Percentiles rank a stretch among this genome's conserved stretches.
Conservation (phyloP, 768 basidiomycete genomes). For the Terana coerulea region DNA sequence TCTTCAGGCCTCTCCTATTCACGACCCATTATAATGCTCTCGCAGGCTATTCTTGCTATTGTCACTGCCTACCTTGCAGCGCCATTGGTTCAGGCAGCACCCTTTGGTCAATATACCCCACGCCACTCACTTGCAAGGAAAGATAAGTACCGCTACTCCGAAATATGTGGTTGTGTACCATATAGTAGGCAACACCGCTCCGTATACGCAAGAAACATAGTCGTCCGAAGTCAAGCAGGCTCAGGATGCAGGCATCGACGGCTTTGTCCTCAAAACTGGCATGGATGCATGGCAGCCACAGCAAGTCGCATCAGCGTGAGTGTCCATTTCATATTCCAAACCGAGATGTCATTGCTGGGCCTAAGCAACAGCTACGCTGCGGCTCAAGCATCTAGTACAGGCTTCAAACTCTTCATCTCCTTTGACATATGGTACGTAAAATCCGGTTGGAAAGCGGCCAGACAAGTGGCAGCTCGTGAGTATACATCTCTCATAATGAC, state of each 20-base stretch:
- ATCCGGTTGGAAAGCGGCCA: slow-evolving; percentile 45
- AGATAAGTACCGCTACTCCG: neutral
- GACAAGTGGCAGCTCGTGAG: slow-evolving; percentile 49
- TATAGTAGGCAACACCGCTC: slow-evolving; percentile 70
- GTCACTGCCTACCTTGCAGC: slow-evolving; percentile 7
- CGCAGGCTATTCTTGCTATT: slow-evolving; percentile 10
- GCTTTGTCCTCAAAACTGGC: slow-evolving; percentile 60
- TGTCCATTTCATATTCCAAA: neutral
- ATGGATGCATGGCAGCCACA: slow-evolving; percentile 47
- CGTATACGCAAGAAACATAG: slow-evolving; percentile 57
- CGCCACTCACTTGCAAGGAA: slow-evolving; percentile 1
- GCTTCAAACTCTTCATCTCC: slow-evolving; percentile 66
- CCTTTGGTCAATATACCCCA: slow-evolving; percentile 3
- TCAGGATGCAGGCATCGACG: slow-evolving; percentile 48
- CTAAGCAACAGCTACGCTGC: slow-evolving; percentile 24
- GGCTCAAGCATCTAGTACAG: slow-evolving; percentile 31
- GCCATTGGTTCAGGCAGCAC: slow-evolving; percentile 7
- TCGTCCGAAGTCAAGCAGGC: slow-evolving; percentile 48
- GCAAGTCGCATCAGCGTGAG: slow-evolving; percentile 42
- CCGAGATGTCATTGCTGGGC: slow-evolving; percentile 21
- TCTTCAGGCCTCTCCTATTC: too few relatives aligned
- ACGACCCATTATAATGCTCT: slow-evolving; percentile 5
- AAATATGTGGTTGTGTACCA: slow-evolving; percentile 39
- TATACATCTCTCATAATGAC: too few relatives aligned
- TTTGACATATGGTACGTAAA: slow-evolving; percentile 67